A percentile compares a stretch with the other conserved stretches of the same genome.
Evolutionary conservation across 2,329 filamentous ascomycete species (phyloP).

Genomic region (Ophiostoma ulmi): DNA sequence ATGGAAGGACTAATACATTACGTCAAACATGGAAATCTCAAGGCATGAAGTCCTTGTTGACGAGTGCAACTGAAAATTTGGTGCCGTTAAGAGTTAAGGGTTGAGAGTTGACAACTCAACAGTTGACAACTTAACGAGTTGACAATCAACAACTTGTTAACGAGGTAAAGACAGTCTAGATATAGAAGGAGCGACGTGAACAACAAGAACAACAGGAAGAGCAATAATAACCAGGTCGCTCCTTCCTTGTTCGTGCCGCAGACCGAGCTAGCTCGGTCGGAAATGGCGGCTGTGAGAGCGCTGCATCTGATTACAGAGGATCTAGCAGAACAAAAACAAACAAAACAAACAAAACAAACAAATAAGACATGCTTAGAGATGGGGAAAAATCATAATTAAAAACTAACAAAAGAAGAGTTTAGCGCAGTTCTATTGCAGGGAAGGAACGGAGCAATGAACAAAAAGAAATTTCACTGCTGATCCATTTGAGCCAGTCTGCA

Average conservation of each 20-base stretch:
- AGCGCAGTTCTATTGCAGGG: not conserved
- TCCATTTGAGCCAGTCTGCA: not conserved
- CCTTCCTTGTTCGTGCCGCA: not conserved
- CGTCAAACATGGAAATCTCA: too few species aligned
- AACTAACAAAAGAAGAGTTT: not conserved
- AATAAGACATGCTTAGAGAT: not conserved
- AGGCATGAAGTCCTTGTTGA: too few species aligned
- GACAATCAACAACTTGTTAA: not conserved
- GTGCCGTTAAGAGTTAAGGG: too few species aligned
- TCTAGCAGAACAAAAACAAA: not conserved
- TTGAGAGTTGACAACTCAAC: too few species aligned
- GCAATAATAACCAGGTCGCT: not conserved
- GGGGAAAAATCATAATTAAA: slow-evolving; percentile 10
- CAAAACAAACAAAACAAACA: too few species aligned
- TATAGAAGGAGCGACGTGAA: not conserved
- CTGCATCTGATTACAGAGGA: slow-evolving; percentile 2
- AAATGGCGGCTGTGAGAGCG: slow-evolving; percentile 1
- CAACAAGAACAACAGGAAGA: not conserved
- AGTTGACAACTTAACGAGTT: not conserved
- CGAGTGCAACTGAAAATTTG: too few species aligned
- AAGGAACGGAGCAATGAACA: not conserved
- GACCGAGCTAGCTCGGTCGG: not conserved
- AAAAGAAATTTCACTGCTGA: slow-evolving; percentile 9
- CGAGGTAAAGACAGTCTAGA: not conserved
- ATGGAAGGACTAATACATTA: not conserved